These are phyloP conservation scores for Amoebophrya sp. DNA, from an alignment of 169 alveolate genomes.

Conservation along the genomic window DNA sequence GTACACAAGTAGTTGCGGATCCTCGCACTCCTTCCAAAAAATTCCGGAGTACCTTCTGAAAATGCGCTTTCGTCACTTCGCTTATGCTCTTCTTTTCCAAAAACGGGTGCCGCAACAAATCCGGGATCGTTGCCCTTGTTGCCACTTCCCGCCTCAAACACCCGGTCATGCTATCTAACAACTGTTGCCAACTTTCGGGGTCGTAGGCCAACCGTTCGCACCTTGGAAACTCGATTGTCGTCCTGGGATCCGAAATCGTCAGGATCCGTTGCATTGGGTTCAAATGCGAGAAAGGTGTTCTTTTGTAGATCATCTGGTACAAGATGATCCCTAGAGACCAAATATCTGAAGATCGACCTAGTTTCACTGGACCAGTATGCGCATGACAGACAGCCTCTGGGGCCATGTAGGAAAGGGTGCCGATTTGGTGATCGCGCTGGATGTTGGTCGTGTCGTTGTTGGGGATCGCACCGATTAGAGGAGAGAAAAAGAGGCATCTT, in stretches of 20 bases:
- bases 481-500: too few species aligned
- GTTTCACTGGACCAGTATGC: slow-evolving; percentile 6
- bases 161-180: not conserved
- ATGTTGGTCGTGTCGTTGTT: slow-evolving; percentile 5
- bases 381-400: slow-evolving; percentile 7
- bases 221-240: not conserved
- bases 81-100: not conserved
- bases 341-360: not conserved
- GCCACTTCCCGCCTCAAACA: not conserved
- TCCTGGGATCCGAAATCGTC: not conserved
- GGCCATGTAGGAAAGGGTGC: not conserved
- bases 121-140: not conserved
- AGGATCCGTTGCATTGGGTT: slow-evolving; percentile 16
- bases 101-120: not conserved
- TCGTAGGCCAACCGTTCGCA: not conserved
- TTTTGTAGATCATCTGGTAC: slow-evolving; percentile 7
- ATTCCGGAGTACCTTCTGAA: not conserved
- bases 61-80: not conserved
- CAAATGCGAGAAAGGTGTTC: not conserved
- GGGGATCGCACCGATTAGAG: too few species aligned
- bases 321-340: slow-evolving; percentile 10
- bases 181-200: not conserved
- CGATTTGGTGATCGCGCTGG: slow-evolving; percentile 18
- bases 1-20: too few species aligned
- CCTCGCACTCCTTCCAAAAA: not conserved